Conservation (phyloP, 768 basidiomycete genomes). For the Pleurotus giganteus region DNA sequence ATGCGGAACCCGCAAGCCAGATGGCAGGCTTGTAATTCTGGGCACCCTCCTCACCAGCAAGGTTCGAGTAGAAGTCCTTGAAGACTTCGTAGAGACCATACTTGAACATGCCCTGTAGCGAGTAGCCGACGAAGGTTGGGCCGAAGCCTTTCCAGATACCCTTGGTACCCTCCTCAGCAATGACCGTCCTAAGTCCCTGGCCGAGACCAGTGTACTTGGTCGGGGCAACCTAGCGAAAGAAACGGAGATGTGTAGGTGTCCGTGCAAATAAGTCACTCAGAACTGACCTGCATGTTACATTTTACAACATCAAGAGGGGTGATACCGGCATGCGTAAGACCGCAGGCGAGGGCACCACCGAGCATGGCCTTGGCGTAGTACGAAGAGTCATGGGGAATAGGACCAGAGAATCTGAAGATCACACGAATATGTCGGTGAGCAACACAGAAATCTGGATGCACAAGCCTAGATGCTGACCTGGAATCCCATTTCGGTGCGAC, state of each 20-base stretch:
- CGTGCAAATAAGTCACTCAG: background rate
- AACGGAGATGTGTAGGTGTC: slow-evolving; percentile 2
- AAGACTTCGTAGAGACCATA: slow-evolving; percentile 97
- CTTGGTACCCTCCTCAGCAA: slow-evolving; percentile 76
- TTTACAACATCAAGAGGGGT: slow-evolving; percentile 87
- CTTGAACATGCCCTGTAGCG: slow-evolving; percentile 97
- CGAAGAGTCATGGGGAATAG: slow-evolving; percentile 68
- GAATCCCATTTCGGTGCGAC: slow-evolving; percentile 71
- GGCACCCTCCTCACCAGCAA: slow-evolving; percentile 79
- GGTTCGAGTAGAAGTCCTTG: slow-evolving; percentile 91
- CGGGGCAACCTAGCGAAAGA: slow-evolving; percentile 61
- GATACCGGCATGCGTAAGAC: slow-evolving; percentile 84
- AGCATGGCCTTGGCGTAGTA: slow-evolving; percentile 89
- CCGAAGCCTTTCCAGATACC: slow-evolving; percentile 96
- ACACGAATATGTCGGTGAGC: slow-evolving; percentile 7
- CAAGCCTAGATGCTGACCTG: slow-evolving; percentile 39
- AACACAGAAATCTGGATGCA: background rate
- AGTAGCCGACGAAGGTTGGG: slow-evolving; percentile 91
- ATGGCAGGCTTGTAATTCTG: slow-evolving; percentile 84
- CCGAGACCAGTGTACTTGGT: slow-evolving; percentile 69
- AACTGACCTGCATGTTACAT: slow-evolving; percentile 85
- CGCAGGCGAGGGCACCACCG: slow-evolving; percentile 85
- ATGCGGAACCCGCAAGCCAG: slow-evolving; percentile 93
- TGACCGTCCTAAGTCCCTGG: slow-evolving; percentile 58
- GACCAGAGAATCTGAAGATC: slow-evolving; percentile 54